Conservation (phyloP, 306 rosid species). For the Trifolium dubium region DNA sequence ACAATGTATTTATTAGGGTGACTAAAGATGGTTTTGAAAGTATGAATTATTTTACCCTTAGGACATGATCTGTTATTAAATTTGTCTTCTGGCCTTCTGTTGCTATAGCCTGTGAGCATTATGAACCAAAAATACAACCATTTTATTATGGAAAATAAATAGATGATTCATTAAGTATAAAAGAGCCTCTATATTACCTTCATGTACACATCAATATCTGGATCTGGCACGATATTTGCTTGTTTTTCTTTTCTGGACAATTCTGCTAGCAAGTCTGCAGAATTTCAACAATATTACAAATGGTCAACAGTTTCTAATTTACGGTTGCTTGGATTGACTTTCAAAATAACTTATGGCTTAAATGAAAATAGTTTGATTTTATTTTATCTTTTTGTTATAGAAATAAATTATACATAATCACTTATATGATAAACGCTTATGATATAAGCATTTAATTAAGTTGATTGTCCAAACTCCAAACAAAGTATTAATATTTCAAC, state of each 20-base stretch:
- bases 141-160: conserved; percentile 15
- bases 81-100: conserved; percentile 68
- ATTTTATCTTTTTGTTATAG: too few species aligned
- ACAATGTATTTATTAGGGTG: not conserved
- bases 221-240: conserved; percentile 51
- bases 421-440: too few species aligned
- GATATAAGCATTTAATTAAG: not conserved
- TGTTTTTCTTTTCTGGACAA: conserved; percentile 64
- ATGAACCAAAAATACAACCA: conserved; percentile 33
- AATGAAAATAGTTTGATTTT: too few species aligned
- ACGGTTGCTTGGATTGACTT: too few species aligned
- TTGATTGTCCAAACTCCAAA: not conserved
- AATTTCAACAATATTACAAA: not conserved
- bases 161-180: not conserved
- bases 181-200: conserved; percentile 49
- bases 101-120: conserved; percentile 62
- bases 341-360: not conserved
- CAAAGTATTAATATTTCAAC: too few species aligned
- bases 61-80: conserved; percentile 73
- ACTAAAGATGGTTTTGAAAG: conserved; percentile 4
- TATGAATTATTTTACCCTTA: conserved; percentile 55
- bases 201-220: conserved; percentile 69
- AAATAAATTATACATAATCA: too few species aligned
- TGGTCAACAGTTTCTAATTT: not conserved
- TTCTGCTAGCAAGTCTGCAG: conserved; percentile 65